phyloP scores from a whole-genome alignment of 352 stramenopile genomes.

The Phytophthora vignae region DNA sequence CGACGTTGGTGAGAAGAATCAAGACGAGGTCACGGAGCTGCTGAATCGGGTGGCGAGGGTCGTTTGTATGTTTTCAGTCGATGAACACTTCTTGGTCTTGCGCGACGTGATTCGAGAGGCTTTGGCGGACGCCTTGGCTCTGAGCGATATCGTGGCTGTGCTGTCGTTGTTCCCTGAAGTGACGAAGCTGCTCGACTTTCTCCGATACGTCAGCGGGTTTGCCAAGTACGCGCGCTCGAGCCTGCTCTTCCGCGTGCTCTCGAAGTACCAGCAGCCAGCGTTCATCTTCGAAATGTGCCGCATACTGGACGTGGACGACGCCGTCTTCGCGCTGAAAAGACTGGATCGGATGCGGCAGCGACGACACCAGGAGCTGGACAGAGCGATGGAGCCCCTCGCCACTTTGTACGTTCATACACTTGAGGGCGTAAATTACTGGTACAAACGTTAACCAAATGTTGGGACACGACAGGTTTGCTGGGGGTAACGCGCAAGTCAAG shows the following conservation, averaged over 20 bases:
- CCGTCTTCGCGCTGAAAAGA: constrained; percentile 65
- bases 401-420: constrained; percentile 16
- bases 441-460: neutral
- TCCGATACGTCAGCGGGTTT: constrained; percentile 56
- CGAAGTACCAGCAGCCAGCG: constrained; percentile 51
- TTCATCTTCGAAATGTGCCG: constrained; percentile 79
- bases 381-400: constrained; percentile 37
- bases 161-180: constrained; percentile 57
- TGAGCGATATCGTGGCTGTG: constrained; percentile 59
- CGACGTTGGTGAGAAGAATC: constrained; percentile 1
- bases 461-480: constrained; percentile 7
- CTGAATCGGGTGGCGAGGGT: constrained; percentile 59
- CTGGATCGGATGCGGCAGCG: constrained; percentile 63
- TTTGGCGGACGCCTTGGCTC: constrained; percentile 37
- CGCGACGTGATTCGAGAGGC: constrained; percentile 55
- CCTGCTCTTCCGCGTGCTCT: constrained; percentile 65
- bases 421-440: neutral
- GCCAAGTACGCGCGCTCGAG: constrained; percentile 29
- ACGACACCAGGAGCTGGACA: constrained; percentile 37
- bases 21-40: constrained; percentile 11
- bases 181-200: constrained; percentile 45
- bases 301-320: constrained; percentile 69
- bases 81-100: constrained; percentile 49
- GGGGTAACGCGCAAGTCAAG: constrained; percentile 31
- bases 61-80: constrained; percentile 42